A percentile compares a stretch with the other conserved stretches of the same genome.
Evolutionary conservation across 1,284 basidiomycete species (phyloP).

Genomic region (Tremellales sp.): DNA sequence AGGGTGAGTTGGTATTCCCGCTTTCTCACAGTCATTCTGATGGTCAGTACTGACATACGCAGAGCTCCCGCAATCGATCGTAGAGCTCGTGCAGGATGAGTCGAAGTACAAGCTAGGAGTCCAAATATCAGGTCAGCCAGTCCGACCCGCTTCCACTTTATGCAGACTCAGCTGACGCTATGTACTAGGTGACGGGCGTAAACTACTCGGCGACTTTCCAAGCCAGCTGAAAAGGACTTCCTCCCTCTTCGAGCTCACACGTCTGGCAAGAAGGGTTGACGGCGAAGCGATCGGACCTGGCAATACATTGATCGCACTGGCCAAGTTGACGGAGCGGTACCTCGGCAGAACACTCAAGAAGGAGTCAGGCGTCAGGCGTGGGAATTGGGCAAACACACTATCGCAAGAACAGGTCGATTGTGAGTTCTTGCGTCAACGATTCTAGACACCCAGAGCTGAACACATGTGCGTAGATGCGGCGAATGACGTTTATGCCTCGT

Average conservation of each 20-base stretch:
- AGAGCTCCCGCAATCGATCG: constrained; percentile 33
- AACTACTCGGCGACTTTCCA: constrained; percentile 44
- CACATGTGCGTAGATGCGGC: constrained; percentile 47
- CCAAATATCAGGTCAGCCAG: constrained; percentile 28
- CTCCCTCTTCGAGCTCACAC: constrained; percentile 42
- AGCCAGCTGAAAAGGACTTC: constrained; percentile 12
- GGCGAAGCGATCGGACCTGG: constrained; percentile 25
- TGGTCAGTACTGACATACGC: background rate
- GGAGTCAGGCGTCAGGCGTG: constrained; percentile 26
- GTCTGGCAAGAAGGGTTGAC: constrained; percentile 39
- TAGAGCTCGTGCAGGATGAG: constrained; percentile 34
- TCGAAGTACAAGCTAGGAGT: constrained; percentile 45
- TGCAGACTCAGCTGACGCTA: no score
- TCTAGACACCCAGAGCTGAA: background rate
- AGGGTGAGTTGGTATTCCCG: no score
- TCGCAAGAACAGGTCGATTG: constrained; percentile 37
- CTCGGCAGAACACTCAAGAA: constrained; percentile 41
- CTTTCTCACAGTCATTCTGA: background rate
- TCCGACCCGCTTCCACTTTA: background rate
- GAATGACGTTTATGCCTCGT: constrained; percentile 47
- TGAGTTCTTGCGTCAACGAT: constrained; percentile 20
- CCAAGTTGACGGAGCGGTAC: constrained; percentile 35
- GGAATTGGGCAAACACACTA: constrained; percentile 39
- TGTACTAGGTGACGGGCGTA: constrained; percentile 41
- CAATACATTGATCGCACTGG: constrained; percentile 34